Base-by-base conservation (phyloP, 2,329 filamentous ascomycete genomes). In the Bipolaris oryzae region DNA sequence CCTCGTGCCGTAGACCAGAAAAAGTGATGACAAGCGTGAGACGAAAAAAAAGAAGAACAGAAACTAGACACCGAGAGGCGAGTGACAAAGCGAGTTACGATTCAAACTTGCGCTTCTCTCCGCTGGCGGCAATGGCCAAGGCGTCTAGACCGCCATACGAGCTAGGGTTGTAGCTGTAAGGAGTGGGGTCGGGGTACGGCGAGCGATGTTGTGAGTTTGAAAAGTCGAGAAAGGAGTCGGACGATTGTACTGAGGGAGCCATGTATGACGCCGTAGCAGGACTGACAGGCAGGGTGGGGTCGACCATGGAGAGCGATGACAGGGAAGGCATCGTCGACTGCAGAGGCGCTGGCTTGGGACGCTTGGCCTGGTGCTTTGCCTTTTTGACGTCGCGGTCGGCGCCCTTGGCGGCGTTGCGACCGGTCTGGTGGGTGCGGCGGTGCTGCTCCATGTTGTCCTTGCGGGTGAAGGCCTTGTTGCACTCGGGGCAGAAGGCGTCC, bases 401-500 rank as follows among this genome's bases (percentile, higher is more conserved):
- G 43, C 59, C 60, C 53, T 77, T 77, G 21, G 64, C 57, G 1
- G 76, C 71, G 45, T 76, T 78, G 50, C 80, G 79, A 4, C 80
- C 80, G 58, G 77, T 81, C 61, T 85, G 88, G 74, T 93, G 90
- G 0, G 89, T 92, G 68, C 90, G 85, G 28, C 91, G 83, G 69
- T 93, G 90, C 77, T 92, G 90, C 81, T 92, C 91, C 90, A 93
- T 93, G 80, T 93, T 93, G 81, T 93, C 90, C 66, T 89, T 87
- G 62, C 90, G 88, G 10, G 89, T 92, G 67, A 93, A 93, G 69
- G 89, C 90, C 78, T 92, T 92, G 75, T 86, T 84, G 79, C 90
- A 93, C 57, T 88, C 88, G 0, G 82, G 78, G 68, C 84, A 90
- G 31, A 87, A 85, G 20, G 91, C 88, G 13, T 87, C 87, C 79